Percentiles rank a stretch among this genome's conserved stretches.
Evolutionary conservation across 192 early-diverging fungal genomes (phyloP).

Genomic region (Kappamyces sp.): DNA sequence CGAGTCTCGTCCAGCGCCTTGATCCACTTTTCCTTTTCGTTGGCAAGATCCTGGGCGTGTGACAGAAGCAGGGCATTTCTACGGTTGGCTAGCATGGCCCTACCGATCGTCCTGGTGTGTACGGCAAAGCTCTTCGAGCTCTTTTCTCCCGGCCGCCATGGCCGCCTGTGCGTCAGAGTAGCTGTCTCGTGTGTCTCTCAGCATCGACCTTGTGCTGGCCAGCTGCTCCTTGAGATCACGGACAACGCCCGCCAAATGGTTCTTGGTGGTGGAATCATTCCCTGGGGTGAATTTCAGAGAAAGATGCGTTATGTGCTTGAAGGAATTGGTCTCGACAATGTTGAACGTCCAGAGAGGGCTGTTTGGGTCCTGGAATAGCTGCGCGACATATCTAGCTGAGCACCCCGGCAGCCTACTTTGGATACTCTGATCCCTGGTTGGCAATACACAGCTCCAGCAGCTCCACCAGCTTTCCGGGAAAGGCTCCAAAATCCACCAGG

Average conservation of each 20-base stretch:
- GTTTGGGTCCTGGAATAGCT: constrained; percentile 18
- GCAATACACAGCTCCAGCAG: constrained; percentile 35
- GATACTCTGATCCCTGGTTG: constrained; percentile 16
- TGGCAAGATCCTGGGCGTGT: constrained; percentile 22
- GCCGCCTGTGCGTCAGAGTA: too few relatives aligned
- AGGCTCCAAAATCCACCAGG: constrained; percentile 49
- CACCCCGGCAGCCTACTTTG: constrained; percentile 31
- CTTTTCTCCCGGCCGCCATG: too few relatives aligned
- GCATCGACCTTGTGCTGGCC: too few relatives aligned
- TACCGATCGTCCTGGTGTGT: too few relatives aligned
- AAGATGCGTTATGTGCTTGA: constrained; percentile 50
- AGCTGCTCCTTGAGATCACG: constrained; percentile 34
- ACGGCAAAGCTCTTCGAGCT: too few relatives aligned
- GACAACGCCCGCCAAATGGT: constrained; percentile 43
- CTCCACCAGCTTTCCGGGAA: constrained; percentile 45
- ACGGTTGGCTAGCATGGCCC: too few relatives aligned
- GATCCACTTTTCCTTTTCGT: constrained; percentile 25
- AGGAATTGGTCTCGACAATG: constrained; percentile 51
- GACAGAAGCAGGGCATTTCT: too few relatives aligned
- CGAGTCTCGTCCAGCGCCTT: constrained; percentile 23
- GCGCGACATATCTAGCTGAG: constrained; percentile 36
- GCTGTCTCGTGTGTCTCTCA: too few relatives aligned
- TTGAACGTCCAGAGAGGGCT: constrained; percentile 23
- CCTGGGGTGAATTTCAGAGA: constrained; percentile 39
- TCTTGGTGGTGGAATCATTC: constrained; percentile 43